Base-by-base conservation (phyloP, 176 grass and related monocot genomes). In the Raddia distichophylla region DNA sequence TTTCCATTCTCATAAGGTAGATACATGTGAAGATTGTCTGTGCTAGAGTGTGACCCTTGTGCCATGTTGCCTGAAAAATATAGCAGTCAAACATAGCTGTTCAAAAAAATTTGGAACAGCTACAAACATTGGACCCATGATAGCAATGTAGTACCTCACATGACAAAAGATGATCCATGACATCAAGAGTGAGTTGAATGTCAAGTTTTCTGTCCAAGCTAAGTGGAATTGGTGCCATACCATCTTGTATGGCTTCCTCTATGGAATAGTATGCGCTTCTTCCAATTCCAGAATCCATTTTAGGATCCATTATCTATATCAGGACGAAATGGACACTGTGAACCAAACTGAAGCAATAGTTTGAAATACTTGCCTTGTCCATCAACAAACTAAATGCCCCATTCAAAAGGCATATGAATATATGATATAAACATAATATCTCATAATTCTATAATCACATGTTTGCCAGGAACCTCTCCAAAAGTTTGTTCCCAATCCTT, bases 221-320 rank as follows among this genome's bases (percentile, higher is more conserved):
- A 74, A 98, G 90, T 82, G 93, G 96, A 76, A 98, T 48, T 59
- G 96, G 96, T 46, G 96, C 90, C 69, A 85, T 82, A 86, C 91
- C 93, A 88, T 92, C 78, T 84, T 95, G 90, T 82, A 98, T 95
- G 27, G 96, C 96, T 83, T 98, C 96, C 61, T 98, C 96, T 42
- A 95, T 81, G 51, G 96, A 95, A 83, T 81, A 85, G 50, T 88
- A 95, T 78, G 82, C 82, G 76, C 88, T 90, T 76, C 67, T 90
- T 67, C 91, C 96, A 71, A 95, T 85, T 84, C 96, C 96, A 6
- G 93, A 91, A 86, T 98, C 96, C 93, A 98, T 98, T 86, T 98
- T 98, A 84, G 96, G 96, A 88, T 98, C 96, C 96, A 98, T 98
- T 91, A 98, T 98, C 96, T 98, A 87, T 43, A 83, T 80, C 59